phyloP scores from a whole-genome alignment of 1,284 basidiomycete species.

The Fomitopsis schrenkii region DNA sequence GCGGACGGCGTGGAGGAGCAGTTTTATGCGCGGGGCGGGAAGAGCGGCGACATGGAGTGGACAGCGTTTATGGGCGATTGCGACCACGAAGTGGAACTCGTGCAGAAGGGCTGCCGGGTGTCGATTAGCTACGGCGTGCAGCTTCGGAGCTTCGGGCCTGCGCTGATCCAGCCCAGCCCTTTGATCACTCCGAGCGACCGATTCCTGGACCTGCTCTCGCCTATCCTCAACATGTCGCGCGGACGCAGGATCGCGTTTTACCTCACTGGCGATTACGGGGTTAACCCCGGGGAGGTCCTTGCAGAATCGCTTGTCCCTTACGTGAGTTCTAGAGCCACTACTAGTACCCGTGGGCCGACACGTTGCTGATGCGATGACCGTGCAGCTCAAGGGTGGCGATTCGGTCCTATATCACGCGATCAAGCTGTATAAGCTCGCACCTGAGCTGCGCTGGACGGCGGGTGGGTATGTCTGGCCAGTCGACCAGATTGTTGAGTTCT shows the following conservation, averaged over 20 bases:
- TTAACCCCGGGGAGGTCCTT: slow-evolving; percentile 65
- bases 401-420: slow-evolving; percentile 70
- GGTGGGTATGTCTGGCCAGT: slow-evolving; percentile 78
- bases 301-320: slow-evolving; percentile 68
- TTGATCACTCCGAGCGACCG: slow-evolving; percentile 67
- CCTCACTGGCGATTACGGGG: slow-evolving; percentile 63
- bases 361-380: neutral
- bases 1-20: slow-evolving; percentile 56
- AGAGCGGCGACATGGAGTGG: slow-evolving; percentile 69
- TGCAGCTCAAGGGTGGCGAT: slow-evolving; percentile 72
- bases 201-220: slow-evolving; percentile 66
- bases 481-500: slow-evolving; percentile 63
- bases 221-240: slow-evolving; percentile 64
- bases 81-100: slow-evolving; percentile 66
- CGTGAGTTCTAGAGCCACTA: slow-evolving; percentile 38
- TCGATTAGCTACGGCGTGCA: slow-evolving; percentile 69
- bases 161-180: slow-evolving; percentile 48
- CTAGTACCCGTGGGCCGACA: neutral
- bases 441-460: slow-evolving; percentile 74
- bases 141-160: slow-evolving; percentile 60
- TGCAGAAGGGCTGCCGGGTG: slow-evolving; percentile 66
- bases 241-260: slow-evolving; percentile 71
- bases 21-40: slow-evolving; percentile 58
- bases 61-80: slow-evolving; percentile 69
- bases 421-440: slow-evolving; percentile 68